Evolutionary conservation across 1,284 basidiomycete species (phyloP).

Genomic region (Rhodotorula sp.): DNA sequence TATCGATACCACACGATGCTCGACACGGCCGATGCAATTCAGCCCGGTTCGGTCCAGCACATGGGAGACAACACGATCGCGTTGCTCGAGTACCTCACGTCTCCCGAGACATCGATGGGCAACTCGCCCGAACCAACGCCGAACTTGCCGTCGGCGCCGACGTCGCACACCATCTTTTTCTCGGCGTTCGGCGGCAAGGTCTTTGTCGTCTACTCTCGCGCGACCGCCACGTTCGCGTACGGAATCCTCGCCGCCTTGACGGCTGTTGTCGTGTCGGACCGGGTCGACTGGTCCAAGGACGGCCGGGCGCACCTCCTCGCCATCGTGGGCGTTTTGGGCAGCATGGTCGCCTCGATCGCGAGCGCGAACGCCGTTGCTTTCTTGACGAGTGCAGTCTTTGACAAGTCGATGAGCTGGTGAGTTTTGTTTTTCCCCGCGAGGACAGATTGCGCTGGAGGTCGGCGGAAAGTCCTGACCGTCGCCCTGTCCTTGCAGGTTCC

Average conservation of each 20-base stretch:
- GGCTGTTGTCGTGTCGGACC: constrained; percentile 55
- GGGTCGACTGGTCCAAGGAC: constrained; percentile 45
- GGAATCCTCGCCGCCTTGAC: constrained; percentile 50
- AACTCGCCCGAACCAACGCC: constrained; percentile 41
- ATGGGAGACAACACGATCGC: constrained; percentile 90
- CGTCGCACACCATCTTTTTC: constrained; percentile 66
- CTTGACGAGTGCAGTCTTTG: constrained; percentile 64
- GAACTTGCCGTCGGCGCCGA: constrained; percentile 55
- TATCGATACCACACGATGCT: constrained; percentile 55
- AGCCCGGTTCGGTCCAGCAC: constrained; percentile 74
- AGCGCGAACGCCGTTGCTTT: constrained; percentile 70
- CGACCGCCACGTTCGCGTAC: constrained; percentile 69
- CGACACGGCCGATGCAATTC: constrained; percentile 76
- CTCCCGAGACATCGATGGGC: constrained; percentile 63
- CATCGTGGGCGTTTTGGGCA: constrained; percentile 55
- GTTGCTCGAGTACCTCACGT: constrained; percentile 70
- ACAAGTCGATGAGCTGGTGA: constrained; percentile 56
- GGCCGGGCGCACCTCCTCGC: constrained; percentile 53
- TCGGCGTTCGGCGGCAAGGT: constrained; percentile 63
- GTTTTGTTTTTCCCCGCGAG: not conserved
- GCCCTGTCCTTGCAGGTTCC: constrained; percentile 64
- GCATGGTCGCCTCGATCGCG: constrained; percentile 55
- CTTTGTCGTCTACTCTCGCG: constrained; percentile 66
- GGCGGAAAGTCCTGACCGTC: not conserved
- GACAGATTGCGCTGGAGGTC: not conserved